Percentiles rank a stretch among this genome's conserved stretches.
Conservation (phyloP, 371 early-diverging fungal genomes). For the Mucor velutinosus region DNA sequence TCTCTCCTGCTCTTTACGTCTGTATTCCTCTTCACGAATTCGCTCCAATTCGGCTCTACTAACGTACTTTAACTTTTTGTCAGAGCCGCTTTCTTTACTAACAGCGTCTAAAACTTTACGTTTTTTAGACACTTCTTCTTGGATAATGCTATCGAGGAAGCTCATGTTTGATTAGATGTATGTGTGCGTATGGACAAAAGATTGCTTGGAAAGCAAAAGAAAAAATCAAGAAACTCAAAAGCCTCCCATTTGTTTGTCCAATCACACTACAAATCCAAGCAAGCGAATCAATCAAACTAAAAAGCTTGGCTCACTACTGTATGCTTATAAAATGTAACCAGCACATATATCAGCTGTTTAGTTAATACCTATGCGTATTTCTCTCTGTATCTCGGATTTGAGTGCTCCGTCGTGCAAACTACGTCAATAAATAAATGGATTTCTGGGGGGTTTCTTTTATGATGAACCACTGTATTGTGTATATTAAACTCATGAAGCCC, state of each 20-base stretch:
- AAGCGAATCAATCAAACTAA: too few species aligned
- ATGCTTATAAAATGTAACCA: background rate
- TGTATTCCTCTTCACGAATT: constrained; percentile 68
- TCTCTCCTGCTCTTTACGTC: constrained; percentile 58
- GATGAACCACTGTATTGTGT: background rate
- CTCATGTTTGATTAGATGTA: constrained; percentile 52
- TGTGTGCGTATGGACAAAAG: background rate
- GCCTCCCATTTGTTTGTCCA: background rate
- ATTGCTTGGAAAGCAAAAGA: background rate
- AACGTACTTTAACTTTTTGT: constrained; percentile 69
- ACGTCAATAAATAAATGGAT: background rate
- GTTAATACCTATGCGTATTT: background rate
- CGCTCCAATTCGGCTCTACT: constrained; percentile 79
- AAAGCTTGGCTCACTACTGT: background rate
- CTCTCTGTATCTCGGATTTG: background rate
- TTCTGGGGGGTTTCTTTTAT: background rate
- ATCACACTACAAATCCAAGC: background rate
- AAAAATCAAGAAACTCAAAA: background rate
- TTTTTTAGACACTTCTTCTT: constrained; percentile 74
- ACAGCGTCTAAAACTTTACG: constrained; percentile 53
- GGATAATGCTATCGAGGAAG: constrained; percentile 58
- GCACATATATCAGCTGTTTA: background rate
- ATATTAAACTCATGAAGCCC: background rate
- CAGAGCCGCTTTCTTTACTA: constrained; percentile 27
- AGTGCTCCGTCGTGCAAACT: background rate